Percentiles rank a stretch among this genome's conserved stretches.
These are phyloP conservation scores for Ogataea hybrid DNA, from an alignment of 1,139 yeast species.

Conservation along the genomic window DNA sequence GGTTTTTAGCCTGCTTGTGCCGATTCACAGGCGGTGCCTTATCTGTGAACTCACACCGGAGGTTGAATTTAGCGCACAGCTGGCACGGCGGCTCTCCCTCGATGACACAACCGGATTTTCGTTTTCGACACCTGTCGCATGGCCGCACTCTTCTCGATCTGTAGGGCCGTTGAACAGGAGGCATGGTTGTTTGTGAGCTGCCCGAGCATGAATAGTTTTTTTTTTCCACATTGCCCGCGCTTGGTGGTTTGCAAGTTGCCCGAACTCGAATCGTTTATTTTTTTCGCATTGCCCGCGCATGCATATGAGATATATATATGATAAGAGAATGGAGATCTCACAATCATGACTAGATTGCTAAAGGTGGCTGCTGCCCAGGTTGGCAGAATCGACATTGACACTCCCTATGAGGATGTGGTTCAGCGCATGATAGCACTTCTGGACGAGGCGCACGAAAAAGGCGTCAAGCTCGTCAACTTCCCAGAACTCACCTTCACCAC, in stretches of 20 bases:
- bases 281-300: not conserved
- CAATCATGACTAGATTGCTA: constrained; percentile 5
- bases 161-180: constrained; percentile 9
- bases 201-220: not conserved
- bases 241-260: not conserved
- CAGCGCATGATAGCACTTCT: constrained; percentile 15
- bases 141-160: constrained; percentile 17
- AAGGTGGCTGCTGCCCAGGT: constrained; percentile 19
- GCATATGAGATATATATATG: not conserved
- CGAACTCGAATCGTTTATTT: not conserved
- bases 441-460: constrained; percentile 27
- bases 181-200: not conserved
- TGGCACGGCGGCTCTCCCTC: constrained; percentile 13
- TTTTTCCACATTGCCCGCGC: not conserved
- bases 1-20: constrained; percentile 1
- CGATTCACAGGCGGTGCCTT: constrained; percentile 15
- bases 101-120: constrained; percentile 13
- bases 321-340: not conserved
- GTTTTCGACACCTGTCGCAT: constrained; percentile 17
- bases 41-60: constrained; percentile 14
- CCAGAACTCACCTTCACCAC: constrained; percentile 33
- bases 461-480: constrained; percentile 30
- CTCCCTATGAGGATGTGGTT: constrained; percentile 32
- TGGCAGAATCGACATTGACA: constrained; percentile 20
- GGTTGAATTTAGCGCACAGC: constrained; percentile 10